Evolutionary conservation across 2,329 filamentous ascomycete genomes (phyloP).

Genomic region (Sporothrix sp.): DNA sequence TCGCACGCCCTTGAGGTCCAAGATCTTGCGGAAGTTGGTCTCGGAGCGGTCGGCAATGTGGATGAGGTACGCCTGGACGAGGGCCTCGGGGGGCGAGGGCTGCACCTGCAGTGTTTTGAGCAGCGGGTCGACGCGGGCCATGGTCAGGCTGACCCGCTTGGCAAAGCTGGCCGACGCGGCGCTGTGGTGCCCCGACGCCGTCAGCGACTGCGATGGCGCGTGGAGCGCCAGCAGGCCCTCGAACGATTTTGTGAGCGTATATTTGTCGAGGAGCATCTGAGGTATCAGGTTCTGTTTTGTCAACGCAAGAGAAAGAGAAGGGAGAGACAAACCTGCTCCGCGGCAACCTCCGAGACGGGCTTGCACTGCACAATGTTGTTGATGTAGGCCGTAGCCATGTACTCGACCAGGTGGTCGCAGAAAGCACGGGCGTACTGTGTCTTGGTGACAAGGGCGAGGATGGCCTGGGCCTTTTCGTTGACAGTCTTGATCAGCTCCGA

Average conservation of each 20-base stretch:
- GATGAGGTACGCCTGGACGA: conserved; percentile 95
- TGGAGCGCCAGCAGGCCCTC: conserved; percentile 58
- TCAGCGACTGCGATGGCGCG: conserved; percentile 34
- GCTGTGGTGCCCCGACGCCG: conserved; percentile 17
- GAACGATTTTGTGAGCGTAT: conserved; percentile 74
- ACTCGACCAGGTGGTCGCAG: conserved; percentile 90
- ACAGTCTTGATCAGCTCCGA: conserved; percentile 67
- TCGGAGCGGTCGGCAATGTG: conserved; percentile 92
- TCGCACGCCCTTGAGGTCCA: conserved; percentile 88
- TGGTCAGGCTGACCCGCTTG: conserved; percentile 75
- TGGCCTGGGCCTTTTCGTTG: conserved; percentile 61
- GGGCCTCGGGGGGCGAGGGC: conserved; percentile 78
- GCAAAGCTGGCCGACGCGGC: conserved; percentile 53
- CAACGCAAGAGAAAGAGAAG: no score
- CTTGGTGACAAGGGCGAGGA: conserved; percentile 71
- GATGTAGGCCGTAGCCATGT: conserved; percentile 70
- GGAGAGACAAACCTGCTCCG: conserved; percentile 51
- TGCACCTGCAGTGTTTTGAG: conserved; percentile 96
- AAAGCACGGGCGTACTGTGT: conserved; percentile 91
- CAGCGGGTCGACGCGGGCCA: conserved; percentile 80
- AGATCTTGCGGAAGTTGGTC: conserved; percentile 88
- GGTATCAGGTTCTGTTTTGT: no score
- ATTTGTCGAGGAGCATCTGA: conserved; percentile 86
- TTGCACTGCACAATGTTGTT: conserved; percentile 77
- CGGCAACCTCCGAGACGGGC: conserved; percentile 86